phyloP scores from a whole-genome alignment of 2,329 filamentous ascomycete genomes.

The Xenoacremonium recifei region DNA sequence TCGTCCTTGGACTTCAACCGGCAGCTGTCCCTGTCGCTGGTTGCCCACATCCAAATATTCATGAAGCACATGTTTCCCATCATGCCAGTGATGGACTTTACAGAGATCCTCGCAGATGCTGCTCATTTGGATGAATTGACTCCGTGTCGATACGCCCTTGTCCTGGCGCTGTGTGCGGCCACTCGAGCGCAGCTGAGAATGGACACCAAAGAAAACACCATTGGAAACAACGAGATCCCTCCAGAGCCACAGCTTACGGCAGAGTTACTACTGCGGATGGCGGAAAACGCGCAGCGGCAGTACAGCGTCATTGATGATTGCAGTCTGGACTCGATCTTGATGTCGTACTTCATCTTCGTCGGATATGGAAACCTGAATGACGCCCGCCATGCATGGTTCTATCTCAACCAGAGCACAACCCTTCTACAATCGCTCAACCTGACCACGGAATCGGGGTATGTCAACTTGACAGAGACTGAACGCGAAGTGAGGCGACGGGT shows the following conservation, averaged over 20 bases:
- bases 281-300: slow-evolving; percentile 26
- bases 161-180: slow-evolving; percentile 27
- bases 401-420: slow-evolving; percentile 31
- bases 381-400: slow-evolving; percentile 28
- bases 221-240: slow-evolving; percentile 14
- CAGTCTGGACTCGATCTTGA: slow-evolving; percentile 26
- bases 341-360: slow-evolving; percentile 30
- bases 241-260: slow-evolving; percentile 21
- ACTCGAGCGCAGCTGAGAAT: slow-evolving; percentile 29
- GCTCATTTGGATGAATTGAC: slow-evolving; percentile 21
- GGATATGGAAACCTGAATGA: slow-evolving; percentile 30
- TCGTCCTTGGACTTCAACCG: too few species aligned
- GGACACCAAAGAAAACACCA: slow-evolving; percentile 13
- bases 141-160: slow-evolving; percentile 26
- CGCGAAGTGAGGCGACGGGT: slow-evolving; percentile 28
- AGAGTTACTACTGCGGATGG: slow-evolving; percentile 23
- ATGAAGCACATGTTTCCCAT: slow-evolving; percentile 32
- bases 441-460: slow-evolving; percentile 25
- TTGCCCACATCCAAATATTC: slow-evolving; percentile 28
- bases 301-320: slow-evolving; percentile 27
- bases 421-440: slow-evolving; percentile 27
- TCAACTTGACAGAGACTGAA: slow-evolving; percentile 18
- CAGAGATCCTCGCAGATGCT: slow-evolving; percentile 26
- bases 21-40: slow-evolving; percentile 19
- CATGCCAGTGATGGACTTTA: slow-evolving; percentile 29